Base-by-base conservation (phyloP, 208 protist genomes). In the Leishmania arabica region DNA sequence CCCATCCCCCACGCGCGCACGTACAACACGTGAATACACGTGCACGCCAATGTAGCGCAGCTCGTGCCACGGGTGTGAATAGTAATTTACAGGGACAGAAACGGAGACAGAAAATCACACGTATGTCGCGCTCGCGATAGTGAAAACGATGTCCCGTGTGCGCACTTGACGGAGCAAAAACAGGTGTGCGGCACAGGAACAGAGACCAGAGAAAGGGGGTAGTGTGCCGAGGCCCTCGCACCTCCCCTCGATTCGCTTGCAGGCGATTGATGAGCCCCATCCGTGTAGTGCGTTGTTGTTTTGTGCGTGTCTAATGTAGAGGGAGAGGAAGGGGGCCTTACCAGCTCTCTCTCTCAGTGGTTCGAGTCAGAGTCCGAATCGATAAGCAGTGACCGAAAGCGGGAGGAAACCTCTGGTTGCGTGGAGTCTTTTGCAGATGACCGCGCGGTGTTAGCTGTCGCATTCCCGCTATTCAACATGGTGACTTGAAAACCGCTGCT, bases 341-440 rank as follows among this genome's bases (percentile, higher is more conserved):
- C 27, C 24, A 64, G n/a, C 37, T n/a, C 11, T n/a, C 11, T 45
- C 56, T 70, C 75, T 27, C 69, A 89, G 47, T 88, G 89, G 64
- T 90, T 86, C 0, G 89, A 91, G 56, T 92, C 89, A 2, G 89
- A 92, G 77, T 90, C 86, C 4, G 83, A 89, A 70, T 82, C 81
- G 3, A 88, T 69, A 8, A 71, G 56, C 40, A 89, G 47, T 1
- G 58, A 64, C 21, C 47, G 19, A 37, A 89, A 89, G 15, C 82
- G 85, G 4, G 75, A 75, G n/a, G 60, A 66, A 37, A 60, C 31
- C 31, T 27, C 69, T 45, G 84, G 80, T 47, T 34, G 70, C 2
- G 71, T 2, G 37, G 69, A 3, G 6, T 24, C 68, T 17, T 79
- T 45, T 11, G 56, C 40, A 24, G 37, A 37, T 27, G 53, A 34